Conservation (phyloP, 495 filamentous ascomycete genomes). For the Daldinia grandis region DNA sequence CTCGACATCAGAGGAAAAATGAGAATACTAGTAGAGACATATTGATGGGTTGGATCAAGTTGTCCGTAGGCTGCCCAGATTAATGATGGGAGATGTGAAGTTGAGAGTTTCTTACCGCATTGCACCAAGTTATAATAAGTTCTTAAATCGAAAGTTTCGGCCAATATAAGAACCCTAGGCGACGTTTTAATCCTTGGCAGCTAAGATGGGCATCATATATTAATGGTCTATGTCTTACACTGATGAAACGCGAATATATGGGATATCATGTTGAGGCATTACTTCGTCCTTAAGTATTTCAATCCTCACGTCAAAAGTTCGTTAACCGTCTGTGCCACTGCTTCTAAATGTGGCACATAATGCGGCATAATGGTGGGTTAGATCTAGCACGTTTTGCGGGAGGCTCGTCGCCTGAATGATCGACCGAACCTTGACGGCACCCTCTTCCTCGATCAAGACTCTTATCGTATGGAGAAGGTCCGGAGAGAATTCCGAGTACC, state of each 20-base stretch:
- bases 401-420: conserved; percentile 96
- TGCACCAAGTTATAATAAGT: too few relatives aligned
- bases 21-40: too few relatives aligned
- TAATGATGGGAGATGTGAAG: not conserved
- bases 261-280: conserved; percentile 36
- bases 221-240: conserved; percentile 9
- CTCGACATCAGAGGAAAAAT: not conserved
- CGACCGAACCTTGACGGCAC: conserved; percentile 94
- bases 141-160: too few relatives aligned
- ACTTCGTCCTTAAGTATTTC: conserved; percentile 16
- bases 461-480: conserved; percentile 84
- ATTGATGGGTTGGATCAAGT: too few relatives aligned
- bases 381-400: conserved; percentile 88
- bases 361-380: conserved; percentile 96
- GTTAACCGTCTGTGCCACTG: conserved; percentile 88
- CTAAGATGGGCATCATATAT: not conserved
- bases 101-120: not conserved
- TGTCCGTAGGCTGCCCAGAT: too few relatives aligned
- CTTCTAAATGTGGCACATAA: conserved; percentile 94
- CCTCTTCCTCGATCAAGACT: conserved; percentile 95
- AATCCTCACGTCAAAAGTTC: not conserved
- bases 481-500: conserved; percentile 99
- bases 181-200: not conserved
- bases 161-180: too few relatives aligned
- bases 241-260: conserved; percentile 21